Base-by-base conservation (phyloP, 2,329 filamentous ascomycete genomes). In the Hymenoscyphus albidus region DNA sequence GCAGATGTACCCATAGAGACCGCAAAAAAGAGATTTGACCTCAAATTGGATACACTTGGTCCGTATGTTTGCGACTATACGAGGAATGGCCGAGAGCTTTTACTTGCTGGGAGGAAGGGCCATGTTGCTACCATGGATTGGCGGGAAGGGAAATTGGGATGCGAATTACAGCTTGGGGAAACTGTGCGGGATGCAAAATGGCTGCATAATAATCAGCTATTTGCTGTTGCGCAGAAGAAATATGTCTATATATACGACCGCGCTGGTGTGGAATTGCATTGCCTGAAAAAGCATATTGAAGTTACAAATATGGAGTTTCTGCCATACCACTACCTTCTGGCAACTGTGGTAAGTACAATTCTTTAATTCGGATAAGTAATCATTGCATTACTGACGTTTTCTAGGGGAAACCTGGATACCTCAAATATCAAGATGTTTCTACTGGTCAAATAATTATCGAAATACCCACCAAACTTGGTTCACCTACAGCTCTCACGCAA, bases 91-190 rank as follows among this genome's bases (percentile, higher is more conserved):
- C 86, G 91, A 69, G 88, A 96, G 72, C 79, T 99, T 68, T 80
- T 99, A 62, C 82, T 99, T 40, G 93, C 89, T 13, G 93, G 95
- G 35, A 84, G 92, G 66, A 97, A 97, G 78, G 95, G 95, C 14
- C 95, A 99, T 85, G 82, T 99, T 69, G 94, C 95, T 64, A 94
- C 91, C 0, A 96, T 98, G 86, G 93, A 99, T 78, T 99, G 95
- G 94, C 84, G 94, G 68, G 89, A 90, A 70, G 94, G 93, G 54
- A 97, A 93, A 77, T 80, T 97, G 65, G 92, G 91, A 6, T 97
- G 93, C 75, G 95, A 99, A 76, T 74, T 98, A 68, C 92, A 99
- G 75, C 82, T 99, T 67, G 87, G 88, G 60, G 95, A 99, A 81
- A 98, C 93, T 0, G 84, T 98, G 13, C 84, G 94, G 61, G 94